Conservation (phyloP, 768 basidiomycete genomes). For the Lactifluus pinguis region DNA sequence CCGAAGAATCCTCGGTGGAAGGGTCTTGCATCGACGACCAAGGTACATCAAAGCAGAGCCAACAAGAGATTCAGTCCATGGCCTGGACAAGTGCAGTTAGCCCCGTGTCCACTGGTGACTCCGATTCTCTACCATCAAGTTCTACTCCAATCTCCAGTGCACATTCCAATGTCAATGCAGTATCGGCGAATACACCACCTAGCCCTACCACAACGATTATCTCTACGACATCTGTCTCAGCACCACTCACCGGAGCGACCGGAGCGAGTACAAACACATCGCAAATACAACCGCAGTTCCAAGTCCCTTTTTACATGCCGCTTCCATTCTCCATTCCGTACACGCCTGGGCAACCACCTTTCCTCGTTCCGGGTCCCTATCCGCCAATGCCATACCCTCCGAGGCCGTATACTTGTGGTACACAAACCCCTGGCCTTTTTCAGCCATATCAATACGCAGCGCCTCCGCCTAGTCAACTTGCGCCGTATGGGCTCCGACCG, state of each 20-base stretch:
- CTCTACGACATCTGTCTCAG: background rate
- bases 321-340: conserved; percentile 29
- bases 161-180: background rate
- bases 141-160: conserved; percentile 3
- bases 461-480: conserved; percentile 6
- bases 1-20: background rate
- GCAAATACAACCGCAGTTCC: conserved; percentile 17
- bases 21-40: background rate
- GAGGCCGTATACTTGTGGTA: conserved; percentile 12
- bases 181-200: background rate
- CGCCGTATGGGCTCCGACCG: conserved; percentile 13
- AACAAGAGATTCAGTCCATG: background rate
- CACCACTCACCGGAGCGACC: background rate
- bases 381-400: conserved; percentile 22
- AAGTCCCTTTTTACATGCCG: conserved; percentile 32
- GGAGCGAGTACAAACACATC: conserved; percentile 20
- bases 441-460: conserved; percentile 8
- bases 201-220: background rate
- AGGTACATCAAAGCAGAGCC: background rate
- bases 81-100: conserved; percentile 4
- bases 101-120: background rate
- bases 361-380: conserved; percentile 20
- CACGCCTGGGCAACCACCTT: conserved; percentile 18
- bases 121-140: conserved; percentile 1
- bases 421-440: background rate